Evolutionary conservation across 768 basidiomycete species (phyloP), one percentile per base, ranked within the genome.

Genomic region (Termitomyces sp.): DNA sequence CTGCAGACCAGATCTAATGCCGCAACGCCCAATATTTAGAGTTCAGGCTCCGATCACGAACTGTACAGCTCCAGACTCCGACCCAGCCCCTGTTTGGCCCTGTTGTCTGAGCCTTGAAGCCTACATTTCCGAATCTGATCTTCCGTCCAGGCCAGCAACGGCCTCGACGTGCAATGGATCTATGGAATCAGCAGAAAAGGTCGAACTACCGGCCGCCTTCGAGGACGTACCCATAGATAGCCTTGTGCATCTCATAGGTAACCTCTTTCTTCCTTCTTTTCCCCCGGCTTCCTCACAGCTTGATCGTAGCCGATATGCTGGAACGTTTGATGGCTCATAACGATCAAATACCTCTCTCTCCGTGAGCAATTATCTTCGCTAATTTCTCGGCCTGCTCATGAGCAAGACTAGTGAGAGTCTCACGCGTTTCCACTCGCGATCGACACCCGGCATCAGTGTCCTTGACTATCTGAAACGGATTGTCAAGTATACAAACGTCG

Each of bases 391-490:
- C 55, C 52, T 56, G 66, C 56, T 59, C 55, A 66, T 45, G 23
- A 56, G n/a, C 65, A 61, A 57, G 53, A 50, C 43, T 69, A 94
- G 92, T 32, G 90, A 92, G 77, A 85, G 87, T 62, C 81, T 99
- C 61, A 98, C 97, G 45, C 88, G 95, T 54, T 99, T 99, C 71
- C 97, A 99, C 74, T 98, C 95, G 32, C 84, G 95, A 63, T 85
- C 95, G 9, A 82, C 94, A 5, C 96, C 97, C 43, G 80, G 76
- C 59, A 98, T 98, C 72, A 82, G 80, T 61, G 86, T 98, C 48
- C 77, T 92, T 61, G 97, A 98, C 69, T 99, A 99, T 74, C 81
- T 98, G 57, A 83, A 87, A 63, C 90, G 97, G 53, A 96, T 99
- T 65, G 90, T 97, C 64, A 85, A 83, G 64, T 98, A 92, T 72